A percentile compares a stretch with the other conserved stretches of the same genome.
Conservation (phyloP, 352 stramenopile genomes). For the Pythium plurisporium region DNA sequence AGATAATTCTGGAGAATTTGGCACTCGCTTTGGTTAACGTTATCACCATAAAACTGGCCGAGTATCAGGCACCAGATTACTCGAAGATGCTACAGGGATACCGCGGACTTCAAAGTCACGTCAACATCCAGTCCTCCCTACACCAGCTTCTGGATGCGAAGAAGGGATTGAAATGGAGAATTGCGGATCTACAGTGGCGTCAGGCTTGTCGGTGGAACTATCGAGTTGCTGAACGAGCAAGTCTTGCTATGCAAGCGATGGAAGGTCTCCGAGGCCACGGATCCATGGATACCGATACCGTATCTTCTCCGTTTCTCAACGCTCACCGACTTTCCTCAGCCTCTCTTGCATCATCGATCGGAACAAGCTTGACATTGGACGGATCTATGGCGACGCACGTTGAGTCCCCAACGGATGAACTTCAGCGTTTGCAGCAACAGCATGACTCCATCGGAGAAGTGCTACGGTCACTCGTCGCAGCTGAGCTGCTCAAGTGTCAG, state of each 20-base stretch:
- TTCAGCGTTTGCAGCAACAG: slow-evolving; percentile 41
- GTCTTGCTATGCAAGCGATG: slow-evolving; percentile 32
- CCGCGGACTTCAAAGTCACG: background rate
- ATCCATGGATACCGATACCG: slow-evolving; percentile 38
- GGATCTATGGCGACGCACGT: slow-evolving; percentile 29
- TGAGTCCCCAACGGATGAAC: slow-evolving; percentile 40
- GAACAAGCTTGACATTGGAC: slow-evolving; percentile 35
- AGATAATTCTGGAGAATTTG: slow-evolving; percentile 64
- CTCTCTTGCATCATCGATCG: slow-evolving; percentile 34
- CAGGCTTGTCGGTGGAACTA: slow-evolving; percentile 56
- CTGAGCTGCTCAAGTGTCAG: slow-evolving; percentile 36
- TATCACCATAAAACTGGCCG: slow-evolving; percentile 36
- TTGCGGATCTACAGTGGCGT: slow-evolving; percentile 48
- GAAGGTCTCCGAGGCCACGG: slow-evolving; percentile 32
- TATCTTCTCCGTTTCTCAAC: slow-evolving; percentile 33
- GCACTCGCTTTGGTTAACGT: slow-evolving; percentile 27
- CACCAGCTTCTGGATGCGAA: slow-evolving; percentile 41
- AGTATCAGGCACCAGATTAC: slow-evolving; percentile 36
- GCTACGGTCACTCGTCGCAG: slow-evolving; percentile 29
- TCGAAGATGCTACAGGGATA: slow-evolving; percentile 29
- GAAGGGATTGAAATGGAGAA: slow-evolving; percentile 61
- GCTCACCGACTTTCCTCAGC: slow-evolving; percentile 24
- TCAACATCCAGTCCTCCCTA: slow-evolving; percentile 23
- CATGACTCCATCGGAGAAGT: slow-evolving; percentile 41
- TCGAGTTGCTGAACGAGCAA: slow-evolving; percentile 39